Base-by-base conservation (phyloP, 2,329 filamentous ascomycete species). In the Emericellopsis cladophorae region DNA sequence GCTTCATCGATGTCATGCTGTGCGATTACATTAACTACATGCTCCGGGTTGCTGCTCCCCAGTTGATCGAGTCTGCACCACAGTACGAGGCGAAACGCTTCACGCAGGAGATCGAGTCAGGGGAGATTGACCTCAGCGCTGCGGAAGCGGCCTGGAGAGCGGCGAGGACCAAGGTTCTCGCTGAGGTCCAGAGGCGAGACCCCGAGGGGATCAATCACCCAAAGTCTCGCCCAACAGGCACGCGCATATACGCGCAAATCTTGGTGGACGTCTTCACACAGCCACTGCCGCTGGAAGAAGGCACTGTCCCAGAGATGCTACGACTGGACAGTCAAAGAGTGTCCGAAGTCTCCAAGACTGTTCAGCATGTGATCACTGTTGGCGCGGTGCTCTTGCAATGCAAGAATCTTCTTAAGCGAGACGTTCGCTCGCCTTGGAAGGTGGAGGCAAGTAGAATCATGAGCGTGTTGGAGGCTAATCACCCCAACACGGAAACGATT, bases 11-110 rank as follows among this genome's bases (percentile, higher is more conserved):
- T 51, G 65, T 82, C 31, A 80, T 90, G 63, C 75, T 84, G 21
- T 77, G 86, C 44, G 85, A 92, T 51, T 88, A 89, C 52, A 81
- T 84, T 44, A 92, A 92, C 55, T 90, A 86, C 53, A 69, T 89
- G 50, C 65, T 92, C 39, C 77, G 79, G 56, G 73, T 81, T 23
- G 79, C 79, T 1, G 81, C 81, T 2, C 82, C 83, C 1, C 75
- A 76, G 6, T 69, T 92, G 40, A 76, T 87, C 41, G 74, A 81
- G 46, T 79, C 84, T 47, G 78, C 83, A 2, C 65, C 78, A 1
- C 70, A 77, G 14, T 90, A 90, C 55, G 85, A 92, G 53, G 71
- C 77, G n/a, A 79, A 79, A 48, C 68, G 71, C 32, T 92, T 92
- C 50, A 66, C 73, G 1, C 69, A 81, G 31, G 76, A 83, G 35